phyloP scores from a whole-genome alignment of 495 filamentous ascomycete genomes.

The Penicillium desertorum region DNA sequence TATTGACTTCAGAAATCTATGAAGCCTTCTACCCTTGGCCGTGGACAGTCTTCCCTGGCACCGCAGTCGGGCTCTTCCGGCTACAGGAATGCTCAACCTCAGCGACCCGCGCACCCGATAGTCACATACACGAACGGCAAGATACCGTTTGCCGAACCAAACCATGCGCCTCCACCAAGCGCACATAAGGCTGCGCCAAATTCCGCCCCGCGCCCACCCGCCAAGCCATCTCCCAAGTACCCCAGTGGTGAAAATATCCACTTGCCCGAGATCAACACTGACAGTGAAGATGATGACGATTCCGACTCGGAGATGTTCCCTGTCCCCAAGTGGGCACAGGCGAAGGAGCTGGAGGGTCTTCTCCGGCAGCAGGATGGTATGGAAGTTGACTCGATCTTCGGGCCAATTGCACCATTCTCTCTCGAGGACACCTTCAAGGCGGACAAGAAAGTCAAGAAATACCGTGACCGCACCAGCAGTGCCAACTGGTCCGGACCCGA shows the following conservation, averaged over 20 bases:
- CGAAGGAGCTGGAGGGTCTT: conserved; percentile 68
- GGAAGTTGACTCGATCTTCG: conserved; percentile 87
- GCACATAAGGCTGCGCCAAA: conserved; percentile 56
- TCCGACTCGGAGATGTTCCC: conserved; percentile 59
- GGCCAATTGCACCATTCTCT: conserved; percentile 76
- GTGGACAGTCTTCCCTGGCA: conserved; percentile 53
- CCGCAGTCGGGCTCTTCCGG: conserved; percentile 43
- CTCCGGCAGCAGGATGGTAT: conserved; percentile 75
- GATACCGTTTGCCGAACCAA: conserved; percentile 82
- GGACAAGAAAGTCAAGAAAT: conserved; percentile 77
- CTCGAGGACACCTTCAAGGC: conserved; percentile 94
- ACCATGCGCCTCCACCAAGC: conserved; percentile 41
- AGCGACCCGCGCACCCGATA: conserved; percentile 68
- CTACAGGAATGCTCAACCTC: conserved; percentile 45
- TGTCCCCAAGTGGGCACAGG: conserved; percentile 79
- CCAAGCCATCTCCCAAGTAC: conserved; percentile 73
- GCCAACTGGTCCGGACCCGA: conserved; percentile 90
- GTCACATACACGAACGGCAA: conserved; percentile 80
- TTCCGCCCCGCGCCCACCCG: conserved; percentile 42
- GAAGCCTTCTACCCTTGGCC: conserved; percentile 59
- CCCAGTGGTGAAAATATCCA: conserved; percentile 78
- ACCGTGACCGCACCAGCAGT: conserved; percentile 83
- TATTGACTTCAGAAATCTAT: conserved; percentile 52
- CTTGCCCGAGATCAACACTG: conserved; percentile 84
- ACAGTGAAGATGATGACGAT: conserved; percentile 75